Evolutionary conservation across 352 stramenopile genomes (phyloP), one percentile per base, ranked within the genome.

Genomic region (Globisporangium emineosum): DNA sequence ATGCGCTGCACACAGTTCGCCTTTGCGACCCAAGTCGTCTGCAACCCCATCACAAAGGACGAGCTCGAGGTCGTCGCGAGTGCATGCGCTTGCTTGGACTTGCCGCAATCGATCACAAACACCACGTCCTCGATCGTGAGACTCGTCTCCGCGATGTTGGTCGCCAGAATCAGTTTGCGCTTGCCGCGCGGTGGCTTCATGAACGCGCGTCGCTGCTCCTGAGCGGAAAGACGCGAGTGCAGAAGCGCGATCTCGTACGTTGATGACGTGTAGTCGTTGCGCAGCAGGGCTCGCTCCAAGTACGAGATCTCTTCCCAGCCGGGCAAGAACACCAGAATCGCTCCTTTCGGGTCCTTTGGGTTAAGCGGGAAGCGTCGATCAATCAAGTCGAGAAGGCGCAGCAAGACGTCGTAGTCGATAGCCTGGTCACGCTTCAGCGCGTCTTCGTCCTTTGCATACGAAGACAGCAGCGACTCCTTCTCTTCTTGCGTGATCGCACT

Each of bases 111-210:
- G 42, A 96, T 83, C 5, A 96, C 87, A 60, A 97, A 97, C 10
- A 93, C 90, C 27, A 99, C 93, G 62, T 96, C 87, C 37, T 97
- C 93, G n/a, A 99, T 97, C 13, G 97, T 99, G 4, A 99, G 75
- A 68, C 89, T 98, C 13, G 96, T 98, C 75, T 99, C 97, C 5
- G 96, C 96, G 54, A 99, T 98, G 67, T 98, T 99, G 0, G 97
- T 99, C 5, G 91, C 79, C 52, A 98, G 80, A 37, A 96, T 88
- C 6, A 96, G 66, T 64, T 96, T 94, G 55, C 83, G 76, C 60
- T 88, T 87, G 27, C 81, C 81, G 5, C 65, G 65, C 6, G 79
- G 73, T 2, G 86, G 79, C 19, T 77, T 86, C 37, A 84, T 63
- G 64, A 94, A 94, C 15, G 83, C 86, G 10, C 72, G 75, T 4